Base-by-base conservation (phyloP, 169 alveolate genomes). In the Theileria sp. region DNA sequence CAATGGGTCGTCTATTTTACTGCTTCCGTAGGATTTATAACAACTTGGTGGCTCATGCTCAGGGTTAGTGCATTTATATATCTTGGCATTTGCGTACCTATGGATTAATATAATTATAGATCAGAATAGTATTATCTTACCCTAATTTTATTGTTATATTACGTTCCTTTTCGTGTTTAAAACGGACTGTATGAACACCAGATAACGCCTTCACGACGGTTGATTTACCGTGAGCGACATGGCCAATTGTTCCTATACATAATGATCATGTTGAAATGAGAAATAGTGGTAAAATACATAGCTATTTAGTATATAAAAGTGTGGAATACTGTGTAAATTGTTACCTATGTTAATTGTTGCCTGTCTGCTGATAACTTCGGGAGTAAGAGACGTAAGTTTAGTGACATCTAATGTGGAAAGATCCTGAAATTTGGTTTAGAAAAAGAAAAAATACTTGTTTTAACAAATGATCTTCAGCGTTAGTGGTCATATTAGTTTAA, bases 151-250 rank as follows among this genome's bases (percentile, higher is more conserved):
- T 97, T 44, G 99, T 98, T 80, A 98, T 98, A 88, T 98, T 98
- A 80, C 99, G 92, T 73, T 96, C 97, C 81, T 95, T 94, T 76
- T 97, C 99, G 75, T 93, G 96, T 85, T 96, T 96, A 92, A 95
- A 97, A 19, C 97, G 91, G 19, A 97, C 98, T 3, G 99, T 97
- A 82, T 95, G 97, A 3, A 96, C 98, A 28, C 99, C 99, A 13
- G 99, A 95, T 34, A 98, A 94, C 13, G 99, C 99, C 64, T 96
- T 92, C 28, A 98, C 99, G 21, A 98, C 95, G 0, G 99, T 98
- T 8, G 99, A 97, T 89, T 98, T 98, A n/a, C 99, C 99, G 88
- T 98, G 99, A 9, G 99, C 99, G 86, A 98, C 99, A 88, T 98
- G 99, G 8, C 99, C 99, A 80, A 98, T 98, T 50, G 99, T 98